Conservation (phyloP, 768 basidiomycete species). For the Rhizopogon rudus region DNA sequence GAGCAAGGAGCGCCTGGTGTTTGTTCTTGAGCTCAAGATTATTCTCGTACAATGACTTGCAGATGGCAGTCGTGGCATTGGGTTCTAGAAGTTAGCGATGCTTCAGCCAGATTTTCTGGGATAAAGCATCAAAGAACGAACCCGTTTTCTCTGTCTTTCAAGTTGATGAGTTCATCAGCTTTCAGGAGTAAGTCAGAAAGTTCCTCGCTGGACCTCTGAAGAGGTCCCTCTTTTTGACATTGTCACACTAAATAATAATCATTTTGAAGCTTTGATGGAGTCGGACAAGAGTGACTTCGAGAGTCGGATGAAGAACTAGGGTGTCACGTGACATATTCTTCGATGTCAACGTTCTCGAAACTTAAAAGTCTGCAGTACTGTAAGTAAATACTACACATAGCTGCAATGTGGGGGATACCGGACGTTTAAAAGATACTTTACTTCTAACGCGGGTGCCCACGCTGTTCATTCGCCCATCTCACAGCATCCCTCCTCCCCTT, state of each 20-base stretch:
- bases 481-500: slow-evolving; percentile 62
- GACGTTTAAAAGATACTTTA: not conserved
- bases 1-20: slow-evolving; percentile 66
- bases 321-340: not conserved
- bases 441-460: not conserved
- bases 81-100: slow-evolving; percentile 44
- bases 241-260: not conserved
- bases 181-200: slow-evolving; percentile 63
- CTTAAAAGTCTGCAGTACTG: no score
- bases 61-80: slow-evolving; percentile 58
- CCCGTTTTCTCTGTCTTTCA: slow-evolving; percentile 76
- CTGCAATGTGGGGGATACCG: not conserved
- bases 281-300: no score
- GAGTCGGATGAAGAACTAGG: not conserved
- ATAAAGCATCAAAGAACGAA: slow-evolving; percentile 29
- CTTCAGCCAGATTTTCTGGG: not conserved
- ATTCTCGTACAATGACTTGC: slow-evolving; percentile 65
- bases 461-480: slow-evolving; percentile 42
- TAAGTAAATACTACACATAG: not conserved
- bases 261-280: not conserved
- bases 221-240: slow-evolving; percentile 75
- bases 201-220: slow-evolving; percentile 68
- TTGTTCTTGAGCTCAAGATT: slow-evolving; percentile 65
- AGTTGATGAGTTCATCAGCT: slow-evolving; percentile 73
- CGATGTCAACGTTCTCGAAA: no score